Base-by-base conservation (phyloP, 345 rosid species). In the Clausena lansium region DNA sequence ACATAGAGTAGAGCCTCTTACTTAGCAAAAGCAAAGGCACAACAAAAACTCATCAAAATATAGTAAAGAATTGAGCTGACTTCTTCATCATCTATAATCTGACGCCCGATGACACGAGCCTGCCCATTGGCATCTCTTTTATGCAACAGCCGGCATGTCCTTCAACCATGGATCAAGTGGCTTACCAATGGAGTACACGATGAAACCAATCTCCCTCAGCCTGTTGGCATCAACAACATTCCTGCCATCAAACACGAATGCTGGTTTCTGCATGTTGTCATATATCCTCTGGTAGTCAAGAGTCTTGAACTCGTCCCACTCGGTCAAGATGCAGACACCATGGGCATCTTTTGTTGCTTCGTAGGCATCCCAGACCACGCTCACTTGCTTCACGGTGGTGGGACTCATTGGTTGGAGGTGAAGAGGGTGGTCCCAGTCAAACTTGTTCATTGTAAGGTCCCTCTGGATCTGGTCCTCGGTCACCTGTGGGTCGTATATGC, bases 401-500 rank as follows among this genome's bases (percentile, higher is more conserved):
- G 94, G 97, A 61, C 96, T 92, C 96, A 89, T 88, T 20, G 98
- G 98, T 85, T 94, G 98, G 76, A 94, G 91, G 85, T 94, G 98
- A 70, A 86, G 83, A 9, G 98, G 98, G 54, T 94, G 98, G 80
- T 94, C 98, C 97, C 94, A 94, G 80, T 91, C 97, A 72, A 94
- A 94, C 74, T 93, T 94, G 60, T 93, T 91, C 98, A 94, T 91
- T 70, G 89, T 85, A 17, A 94, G 91, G 82, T 94, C 98, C 80
- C 97, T 91, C 82, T 90, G 94, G 84, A 94, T 92, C 86, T 94
- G 97, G 57, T 94, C 97, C 81, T 88, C 91, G 0, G 91, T 86
- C 69, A 94, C 98, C 86, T 93, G 98, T 32, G 97, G 97, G 67
- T 94, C 97, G 36, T 92, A 94, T 59, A 94, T 93, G 89, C 97